Evolutionary conservation across 2,329 filamentous ascomycete species (phyloP).

Genomic region (Neofusicoccum cordaticola): DNA sequence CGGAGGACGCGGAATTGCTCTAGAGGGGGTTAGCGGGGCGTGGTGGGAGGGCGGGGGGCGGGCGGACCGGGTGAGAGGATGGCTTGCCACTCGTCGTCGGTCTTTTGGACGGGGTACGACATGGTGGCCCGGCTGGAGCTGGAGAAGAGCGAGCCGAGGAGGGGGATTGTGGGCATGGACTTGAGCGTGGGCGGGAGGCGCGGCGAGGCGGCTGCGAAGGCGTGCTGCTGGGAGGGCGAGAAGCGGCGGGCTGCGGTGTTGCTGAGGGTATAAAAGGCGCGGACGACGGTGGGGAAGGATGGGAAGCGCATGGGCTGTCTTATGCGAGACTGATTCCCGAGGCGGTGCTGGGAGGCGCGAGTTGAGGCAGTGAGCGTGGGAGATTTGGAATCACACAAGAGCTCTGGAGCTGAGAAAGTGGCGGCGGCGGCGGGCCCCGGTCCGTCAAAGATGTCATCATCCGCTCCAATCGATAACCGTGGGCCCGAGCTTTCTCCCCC

Average conservation of each 20-base stretch:
- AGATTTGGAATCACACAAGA: background rate
- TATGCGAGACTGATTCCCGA: background rate
- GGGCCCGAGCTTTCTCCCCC: background rate
- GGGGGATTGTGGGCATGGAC: slow-evolving; percentile 75
- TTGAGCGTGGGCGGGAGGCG: slow-evolving; percentile 36
- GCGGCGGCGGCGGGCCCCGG: background rate
- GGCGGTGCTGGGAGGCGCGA: background rate
- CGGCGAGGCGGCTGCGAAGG: slow-evolving; percentile 23
- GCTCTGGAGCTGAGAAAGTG: background rate
- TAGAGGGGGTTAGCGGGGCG: slow-evolving; percentile 36
- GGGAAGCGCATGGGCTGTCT: slow-evolving; percentile 14
- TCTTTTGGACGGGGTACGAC: slow-evolving; percentile 73
- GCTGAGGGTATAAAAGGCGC: slow-evolving; percentile 46
- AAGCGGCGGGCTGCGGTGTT: slow-evolving; percentile 42
- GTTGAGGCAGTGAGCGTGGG: background rate
- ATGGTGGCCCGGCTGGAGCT: slow-evolving; percentile 46
- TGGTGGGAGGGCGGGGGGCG: background rate
- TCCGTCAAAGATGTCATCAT: slow-evolving; percentile 12
- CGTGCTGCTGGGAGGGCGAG: slow-evolving; percentile 18
- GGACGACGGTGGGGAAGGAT: slow-evolving; percentile 37
- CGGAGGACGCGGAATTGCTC: slow-evolving; percentile 95
- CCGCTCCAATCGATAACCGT: background rate
- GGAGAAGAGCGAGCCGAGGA: slow-evolving; percentile 73
- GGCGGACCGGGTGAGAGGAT: slow-evolving; percentile 67
- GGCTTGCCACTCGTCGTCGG: slow-evolving; percentile 82